phyloP scores from a whole-genome alignment of 495 filamentous ascomycete species.

The Podospora pseudoanserina region DNA sequence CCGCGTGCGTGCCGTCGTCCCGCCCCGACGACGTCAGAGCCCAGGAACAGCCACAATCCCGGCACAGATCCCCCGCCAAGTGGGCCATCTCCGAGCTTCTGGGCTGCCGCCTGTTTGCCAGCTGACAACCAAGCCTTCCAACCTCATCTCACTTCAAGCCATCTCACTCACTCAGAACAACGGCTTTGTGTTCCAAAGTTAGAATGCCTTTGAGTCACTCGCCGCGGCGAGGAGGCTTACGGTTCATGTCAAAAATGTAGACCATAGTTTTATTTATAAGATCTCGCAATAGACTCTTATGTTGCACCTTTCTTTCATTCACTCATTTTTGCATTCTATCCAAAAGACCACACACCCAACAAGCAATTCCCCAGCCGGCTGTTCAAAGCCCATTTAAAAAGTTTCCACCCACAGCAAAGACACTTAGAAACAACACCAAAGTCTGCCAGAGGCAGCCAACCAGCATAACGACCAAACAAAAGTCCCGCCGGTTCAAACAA shows the following conservation, averaged over 20 bases:
- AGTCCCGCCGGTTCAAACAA: neutral
- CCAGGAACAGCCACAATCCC: conserved; percentile 10
- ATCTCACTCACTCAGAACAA: neutral
- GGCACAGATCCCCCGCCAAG: neutral
- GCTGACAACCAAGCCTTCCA: conserved; percentile 3
- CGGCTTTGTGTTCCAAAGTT: neutral
- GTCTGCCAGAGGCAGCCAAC: neutral
- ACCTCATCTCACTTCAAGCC: conserved; percentile 1
- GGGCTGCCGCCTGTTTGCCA: conserved; percentile 2
- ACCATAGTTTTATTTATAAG: neutral
- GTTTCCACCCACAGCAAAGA: neutral
- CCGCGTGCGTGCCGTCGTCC: neutral
- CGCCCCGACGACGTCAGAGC: conserved; percentile 22
- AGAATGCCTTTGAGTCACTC: neutral
- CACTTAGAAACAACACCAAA: neutral
- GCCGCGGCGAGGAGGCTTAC: neutral
- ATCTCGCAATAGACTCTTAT: neutral
- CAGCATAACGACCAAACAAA: neutral
- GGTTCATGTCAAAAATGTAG: neutral
- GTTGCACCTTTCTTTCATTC: neutral
- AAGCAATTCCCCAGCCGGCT: neutral
- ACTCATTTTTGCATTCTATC: neutral
- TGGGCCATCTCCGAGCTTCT: neutral
- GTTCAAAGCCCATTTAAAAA: neutral
- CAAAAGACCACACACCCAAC: neutral